These are phyloP conservation scores for Venturia aucupariae DNA, from an alignment of 2,329 filamentous ascomycete species.

Conservation along the genomic window DNA sequence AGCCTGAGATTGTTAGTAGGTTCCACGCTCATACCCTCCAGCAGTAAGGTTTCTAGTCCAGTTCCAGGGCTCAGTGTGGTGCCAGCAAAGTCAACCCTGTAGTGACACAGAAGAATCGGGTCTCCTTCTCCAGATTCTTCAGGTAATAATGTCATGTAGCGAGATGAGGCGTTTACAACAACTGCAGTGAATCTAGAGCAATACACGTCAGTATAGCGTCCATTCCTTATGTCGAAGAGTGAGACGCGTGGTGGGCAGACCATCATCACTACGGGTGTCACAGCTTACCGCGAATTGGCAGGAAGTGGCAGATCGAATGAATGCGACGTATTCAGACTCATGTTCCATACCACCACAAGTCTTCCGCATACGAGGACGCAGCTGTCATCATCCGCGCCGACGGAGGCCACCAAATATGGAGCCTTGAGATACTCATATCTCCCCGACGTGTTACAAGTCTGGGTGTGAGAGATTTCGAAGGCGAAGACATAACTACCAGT, in stretches of 20 bases:
- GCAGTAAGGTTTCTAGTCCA: background rate
- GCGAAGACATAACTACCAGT: background rate
- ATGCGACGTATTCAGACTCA: background rate
- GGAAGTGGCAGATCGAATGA: background rate
- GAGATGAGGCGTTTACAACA: background rate
- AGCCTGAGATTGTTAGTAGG: constrained; percentile 1
- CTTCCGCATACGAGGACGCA: background rate
- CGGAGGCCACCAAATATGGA: background rate
- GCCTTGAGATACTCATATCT: background rate
- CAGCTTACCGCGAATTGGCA: constrained; percentile 4
- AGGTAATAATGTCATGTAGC: constrained; percentile 2
- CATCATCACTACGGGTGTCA: background rate
- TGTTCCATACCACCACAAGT: background rate
- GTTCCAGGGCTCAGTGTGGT: background rate
- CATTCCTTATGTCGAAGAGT: background rate
- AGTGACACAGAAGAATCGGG: background rate
- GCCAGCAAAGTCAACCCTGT: constrained; percentile 7
- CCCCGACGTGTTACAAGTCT: background rate
- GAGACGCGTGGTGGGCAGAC: background rate
- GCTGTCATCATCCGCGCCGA: background rate
- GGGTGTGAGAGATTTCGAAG: background rate
- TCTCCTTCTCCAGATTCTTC: background rate
- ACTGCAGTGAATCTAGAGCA: background rate
- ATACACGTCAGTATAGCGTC: background rate
- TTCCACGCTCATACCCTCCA: background rate